phyloP scores from a whole-genome alignment of 2,329 filamentous ascomycete genomes.

The Alternaria triticina region DNA sequence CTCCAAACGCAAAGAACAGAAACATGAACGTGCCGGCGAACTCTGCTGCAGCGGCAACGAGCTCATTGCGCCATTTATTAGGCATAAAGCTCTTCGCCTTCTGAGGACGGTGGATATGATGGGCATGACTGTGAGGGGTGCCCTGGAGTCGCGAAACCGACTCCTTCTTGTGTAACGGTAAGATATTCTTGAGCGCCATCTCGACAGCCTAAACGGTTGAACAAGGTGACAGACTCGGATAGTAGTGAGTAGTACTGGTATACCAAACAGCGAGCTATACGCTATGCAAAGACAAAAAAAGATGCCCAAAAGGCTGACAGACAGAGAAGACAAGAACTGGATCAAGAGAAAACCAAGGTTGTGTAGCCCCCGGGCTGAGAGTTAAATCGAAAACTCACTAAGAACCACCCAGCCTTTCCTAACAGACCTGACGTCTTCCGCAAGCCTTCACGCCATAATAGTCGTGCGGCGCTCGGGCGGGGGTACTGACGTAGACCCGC shows the following conservation, averaged over 20 bases:
- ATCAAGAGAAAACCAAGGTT: no score
- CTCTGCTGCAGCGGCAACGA: conserved; percentile 46
- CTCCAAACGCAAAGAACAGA: conserved; percentile 50
- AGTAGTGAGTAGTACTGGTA: not conserved
- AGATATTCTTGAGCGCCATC: conserved; percentile 17
- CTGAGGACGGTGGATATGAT: not conserved
- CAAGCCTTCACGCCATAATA: not conserved
- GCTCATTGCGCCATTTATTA: conserved; percentile 41
- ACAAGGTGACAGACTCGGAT: not conserved
- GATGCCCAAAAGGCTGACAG: not conserved
- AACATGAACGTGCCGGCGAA: conserved; percentile 52
- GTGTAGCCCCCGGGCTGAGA: not conserved
- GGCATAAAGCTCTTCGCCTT: not conserved
- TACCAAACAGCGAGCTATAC: not conserved
- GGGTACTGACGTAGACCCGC: not conserved
- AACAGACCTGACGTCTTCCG: not conserved
- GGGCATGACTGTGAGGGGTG: not conserved
- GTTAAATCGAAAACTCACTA: not conserved
- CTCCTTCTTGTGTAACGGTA: conserved; percentile 15
- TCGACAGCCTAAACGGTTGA: not conserved
- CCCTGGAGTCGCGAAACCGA: not conserved
- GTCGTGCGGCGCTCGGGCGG: not conserved
- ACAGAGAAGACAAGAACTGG: not conserved
- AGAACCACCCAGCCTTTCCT: not conserved
- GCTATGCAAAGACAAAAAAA: not conserved